Conservation (phyloP, 2,329 filamentous ascomycete species). For the Ascochyta clinopodiicola region DNA sequence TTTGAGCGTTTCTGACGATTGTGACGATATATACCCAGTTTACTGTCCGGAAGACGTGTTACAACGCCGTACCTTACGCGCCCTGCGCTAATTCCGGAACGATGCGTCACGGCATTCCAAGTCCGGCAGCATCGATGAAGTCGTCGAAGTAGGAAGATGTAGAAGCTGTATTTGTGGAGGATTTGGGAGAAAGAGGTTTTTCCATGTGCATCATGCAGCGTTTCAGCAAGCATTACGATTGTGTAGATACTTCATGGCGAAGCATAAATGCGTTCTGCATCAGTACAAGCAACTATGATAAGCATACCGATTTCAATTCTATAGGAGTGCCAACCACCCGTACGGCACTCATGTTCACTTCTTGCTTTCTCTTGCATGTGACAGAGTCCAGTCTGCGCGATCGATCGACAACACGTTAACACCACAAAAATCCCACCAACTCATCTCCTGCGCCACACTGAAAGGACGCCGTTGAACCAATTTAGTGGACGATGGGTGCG, state of each 20-base stretch:
- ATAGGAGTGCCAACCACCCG: neutral
- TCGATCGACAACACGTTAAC: neutral
- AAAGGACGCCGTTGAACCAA: neutral
- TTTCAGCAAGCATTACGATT: constrained; percentile 3
- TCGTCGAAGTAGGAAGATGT: neutral
- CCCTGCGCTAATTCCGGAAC: neutral
- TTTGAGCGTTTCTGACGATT: constrained; percentile 33
- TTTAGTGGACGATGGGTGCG: constrained; percentile 7
- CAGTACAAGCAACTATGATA: neutral
- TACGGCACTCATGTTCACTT: neutral
- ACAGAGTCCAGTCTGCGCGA: neutral
- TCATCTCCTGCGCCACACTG: constrained; percentile 7
- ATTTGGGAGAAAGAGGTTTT: constrained; percentile 4
- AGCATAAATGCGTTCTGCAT: neutral
- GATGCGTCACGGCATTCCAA: constrained; percentile 5
- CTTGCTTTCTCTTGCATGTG: constrained; percentile 3
- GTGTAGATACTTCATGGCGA: neutral
- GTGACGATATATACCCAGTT: constrained; percentile 39
- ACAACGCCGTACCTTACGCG: constrained; percentile 5
- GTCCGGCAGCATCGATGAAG: neutral
- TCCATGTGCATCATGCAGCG: constrained; percentile 1
- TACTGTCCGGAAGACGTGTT: constrained; percentile 23
- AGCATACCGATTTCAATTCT: neutral
- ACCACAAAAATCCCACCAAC: neutral
- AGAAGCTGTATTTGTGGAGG: constrained; percentile 6